Percentiles rank a stretch among this genome's conserved stretches.
phyloP scores from a whole-genome alignment of 2,329 filamentous ascomycete species.

The Ophiostoma quercus region DNA sequence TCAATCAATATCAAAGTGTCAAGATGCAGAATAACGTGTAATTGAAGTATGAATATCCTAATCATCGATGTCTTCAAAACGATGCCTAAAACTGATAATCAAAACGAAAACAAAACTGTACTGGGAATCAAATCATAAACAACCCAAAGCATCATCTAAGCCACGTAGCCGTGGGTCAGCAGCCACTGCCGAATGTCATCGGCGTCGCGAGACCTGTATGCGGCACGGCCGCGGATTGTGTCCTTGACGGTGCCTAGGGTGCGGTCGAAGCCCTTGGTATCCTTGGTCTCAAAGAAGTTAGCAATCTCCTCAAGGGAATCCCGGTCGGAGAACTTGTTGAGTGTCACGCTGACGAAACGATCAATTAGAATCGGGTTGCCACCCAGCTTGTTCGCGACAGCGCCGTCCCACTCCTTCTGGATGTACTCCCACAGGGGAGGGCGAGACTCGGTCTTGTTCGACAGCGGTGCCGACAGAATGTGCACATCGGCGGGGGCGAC shows the following conservation, averaged over 20 bases:
- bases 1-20: not conserved
- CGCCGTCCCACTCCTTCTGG: slow-evolving; percentile 72
- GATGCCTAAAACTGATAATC: not conserved
- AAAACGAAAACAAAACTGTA: not conserved
- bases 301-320: slow-evolving; percentile 70
- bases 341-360: slow-evolving; percentile 72
- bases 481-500: slow-evolving; percentile 86
- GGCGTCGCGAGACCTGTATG: slow-evolving; percentile 74
- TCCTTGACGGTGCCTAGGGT: slow-evolving; percentile 81
- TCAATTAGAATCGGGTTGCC: slow-evolving; percentile 83
- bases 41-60: not conserved
- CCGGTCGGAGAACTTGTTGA: slow-evolving; percentile 72
- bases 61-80: not conserved
- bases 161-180: slow-evolving; percentile 19
- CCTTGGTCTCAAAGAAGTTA: slow-evolving; percentile 78
- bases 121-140: not conserved
- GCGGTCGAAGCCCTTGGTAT: slow-evolving; percentile 79
- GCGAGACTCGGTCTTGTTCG: slow-evolving; percentile 68
- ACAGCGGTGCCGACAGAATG: slow-evolving; percentile 67
- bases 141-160: not conserved
- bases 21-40: not conserved
- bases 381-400: slow-evolving; percentile 61
- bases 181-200: slow-evolving; percentile 58
- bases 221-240: slow-evolving; percentile 74
- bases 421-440: slow-evolving; percentile 77